Evolutionary conservation across 495 filamentous ascomycete genomes (phyloP).

Genomic region (Trichoderma orchidacearum): DNA sequence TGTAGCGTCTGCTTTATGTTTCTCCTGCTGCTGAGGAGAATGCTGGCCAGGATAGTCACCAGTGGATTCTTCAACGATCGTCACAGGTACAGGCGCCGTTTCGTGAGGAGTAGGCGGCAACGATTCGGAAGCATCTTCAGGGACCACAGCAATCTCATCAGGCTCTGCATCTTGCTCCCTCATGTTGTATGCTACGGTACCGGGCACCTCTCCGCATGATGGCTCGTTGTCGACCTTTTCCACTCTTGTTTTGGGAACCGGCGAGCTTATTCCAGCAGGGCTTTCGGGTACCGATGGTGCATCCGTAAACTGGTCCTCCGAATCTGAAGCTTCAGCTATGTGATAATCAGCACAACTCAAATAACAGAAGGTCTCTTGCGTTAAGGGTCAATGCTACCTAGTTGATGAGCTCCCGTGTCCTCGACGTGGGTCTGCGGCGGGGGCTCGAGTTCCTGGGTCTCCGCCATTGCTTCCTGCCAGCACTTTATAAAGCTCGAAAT

Average conservation of each 20-base stretch:
- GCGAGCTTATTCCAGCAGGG: constrained; percentile 36
- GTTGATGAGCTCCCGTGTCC: constrained; percentile 73
- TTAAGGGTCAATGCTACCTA: constrained; percentile 38
- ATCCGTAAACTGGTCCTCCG: constrained; percentile 86
- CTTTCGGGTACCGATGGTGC: constrained; percentile 56
- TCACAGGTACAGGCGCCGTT: constrained; percentile 24
- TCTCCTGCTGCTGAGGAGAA: constrained; percentile 1
- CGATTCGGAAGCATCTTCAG: constrained; percentile 24
- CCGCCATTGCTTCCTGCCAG: not conserved
- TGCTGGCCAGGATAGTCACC: not conserved
- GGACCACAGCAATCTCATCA: constrained; percentile 46
- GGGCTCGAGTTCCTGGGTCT: constrained; percentile 35
- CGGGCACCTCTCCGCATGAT: constrained; percentile 77
- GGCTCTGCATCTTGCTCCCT: constrained; percentile 74
- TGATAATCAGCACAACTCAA: constrained; percentile 4
- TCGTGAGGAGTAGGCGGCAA: constrained; percentile 5
- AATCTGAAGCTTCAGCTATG: constrained; percentile 45
- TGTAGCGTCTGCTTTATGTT: constrained; percentile 28
- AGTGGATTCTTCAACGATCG: constrained; percentile 27
- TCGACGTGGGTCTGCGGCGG: constrained; percentile 50
- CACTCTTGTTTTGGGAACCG: constrained; percentile 71
- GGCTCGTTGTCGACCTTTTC: constrained; percentile 56
- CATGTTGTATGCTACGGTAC: constrained; percentile 62
- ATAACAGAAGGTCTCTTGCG: not conserved
- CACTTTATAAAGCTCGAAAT: not conserved